Evolutionary conservation across 345 rosid genomes (phyloP), one percentile per base, ranked within the genome.

Genomic region (Brassica incana): DNA sequence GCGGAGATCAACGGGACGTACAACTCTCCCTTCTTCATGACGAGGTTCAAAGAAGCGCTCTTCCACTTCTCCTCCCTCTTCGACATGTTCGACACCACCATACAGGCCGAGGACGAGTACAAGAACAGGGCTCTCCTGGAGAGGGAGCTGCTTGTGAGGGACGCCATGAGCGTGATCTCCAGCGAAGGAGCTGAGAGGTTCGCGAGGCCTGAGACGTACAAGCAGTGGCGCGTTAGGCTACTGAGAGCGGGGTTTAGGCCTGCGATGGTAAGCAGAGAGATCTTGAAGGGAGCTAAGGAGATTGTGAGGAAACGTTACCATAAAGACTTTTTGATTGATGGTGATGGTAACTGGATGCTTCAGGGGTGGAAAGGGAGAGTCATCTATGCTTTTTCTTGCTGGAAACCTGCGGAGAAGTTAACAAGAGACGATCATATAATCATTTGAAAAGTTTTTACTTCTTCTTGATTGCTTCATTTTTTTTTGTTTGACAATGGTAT

Each of bases 331-430:
- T 43, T 82, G 38, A 78, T 87, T 5, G 92, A 88, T 65, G 83
- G 77, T 20, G 92, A 91, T 78, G 84, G 85, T 11, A 71, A 83
- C 1, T 92, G 96, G 93, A 83, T 91, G 91, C 86, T 91, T 48
- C 94, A 87, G 68, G 96, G 96, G n/a, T 92, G 97, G 97, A 92
- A 92, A 54, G 94, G 97, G 7, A 85, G 89, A 77, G 84, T 90
- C 5, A 74, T 86, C 30, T 81, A 87, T 77, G 92, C 93, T 50
- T 78, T 89, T 75, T 90, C 97, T 3, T 88, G 87, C 74, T 92
- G 95, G 93, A 82, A 84, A 83, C 75, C 81, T 81, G 75, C 78
- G 8, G 70, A 67, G 59, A 79, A 79, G 71, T 25, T 45, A 36
- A 35, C 78, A 68, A 16, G 59, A 52, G 58, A 73, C 15, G 64